Base-by-base conservation (phyloP, 768 basidiomycete genomes). In the Pleurotus citrinopileatus region DNA sequence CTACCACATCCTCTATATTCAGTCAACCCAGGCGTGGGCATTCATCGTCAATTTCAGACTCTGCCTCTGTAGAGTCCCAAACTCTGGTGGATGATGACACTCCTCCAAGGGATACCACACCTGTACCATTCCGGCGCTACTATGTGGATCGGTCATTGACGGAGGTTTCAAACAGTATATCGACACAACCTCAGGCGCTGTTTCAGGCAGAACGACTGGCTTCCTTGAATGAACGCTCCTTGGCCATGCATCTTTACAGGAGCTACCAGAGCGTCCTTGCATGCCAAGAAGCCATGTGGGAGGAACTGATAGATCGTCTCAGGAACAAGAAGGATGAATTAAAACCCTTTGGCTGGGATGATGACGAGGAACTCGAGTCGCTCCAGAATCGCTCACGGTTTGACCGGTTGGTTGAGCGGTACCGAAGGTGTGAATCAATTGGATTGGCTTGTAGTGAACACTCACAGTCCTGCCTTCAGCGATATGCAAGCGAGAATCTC, bases 261-360 rank as follows among this genome's bases (percentile, higher is more conserved):
- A 78, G 81, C n/a, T 87, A 80, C 56, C 79, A 82, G 59, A 66
- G 69, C 17, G 81, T 89, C 6, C 64, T 86, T 10, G 84, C 83
- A 10, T 86, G 83, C 59, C 80, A 84, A 64, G 87, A 88, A 61
- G 80, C 84, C 25, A 86, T 89, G 84, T 89, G 86, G 86, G 86
- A 87, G 57, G 85, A 86, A 52, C 72, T 89, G 45, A 78, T 79
- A 58, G 80, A 84, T 57, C 76, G 80, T 56, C 74, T 85, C 65
- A 72, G 81, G 47, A 85, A 86, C 59, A 71, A 77, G 52, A 77
- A 73, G 42, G 72, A 75, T 4, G 77, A 82, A 55, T 67, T 88
- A 23, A 64, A 69, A 52, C 76, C 75, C 13, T 76, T 82, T 61
- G 86, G 86, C n/a, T 89, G 87, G 86, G 83, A 87, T 27, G 83